Base-by-base conservation (phyloP, 78 protist genomes). In the Chrysochromulina tobinii region DNA sequence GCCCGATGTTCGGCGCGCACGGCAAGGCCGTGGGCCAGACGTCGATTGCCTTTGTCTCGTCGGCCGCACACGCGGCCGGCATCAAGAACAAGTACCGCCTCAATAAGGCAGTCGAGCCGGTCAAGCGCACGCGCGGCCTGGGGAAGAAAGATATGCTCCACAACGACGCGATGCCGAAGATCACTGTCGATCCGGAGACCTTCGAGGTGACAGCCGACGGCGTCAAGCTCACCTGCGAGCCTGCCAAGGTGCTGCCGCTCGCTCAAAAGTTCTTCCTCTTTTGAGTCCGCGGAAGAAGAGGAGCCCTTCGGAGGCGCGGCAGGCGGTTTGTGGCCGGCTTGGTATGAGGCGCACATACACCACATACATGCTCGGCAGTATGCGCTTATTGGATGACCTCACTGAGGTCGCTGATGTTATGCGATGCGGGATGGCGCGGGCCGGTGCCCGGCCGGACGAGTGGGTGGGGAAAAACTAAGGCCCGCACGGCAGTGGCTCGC, bases 181-280 rank as follows among this genome's bases (percentile, higher is more conserved):
- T 92, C 81, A 85, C 9, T 20, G 93, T 92, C 48, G 77, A 87
- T 77, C 91, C 94, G 15, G 94, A 92, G 86, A 92, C 94, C 38
- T 92, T 85, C 77, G 94, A 68, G 84, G 89, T 83, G 57, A 27
- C 38, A 17, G 92, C 92, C 14, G 88, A 89, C 61, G 92, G 91
- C 55, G 90, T 61, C 14, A 9, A 1, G 73, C 91, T 89, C 59
- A 14, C 48, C 20, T 89, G 87, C 38, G 88, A 89, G 87, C 87
- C 92, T 1, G 72, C 92, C 27, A 23, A 17, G 51, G 14, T 2
- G 20, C 79, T 89, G 55, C 92, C 92, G 27, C 92, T 89, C 64
- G 86, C 92, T 18, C 92, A 54, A 11, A 59, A 84, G 57, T 89
- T 48, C 92, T 89, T 89, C 77, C 77, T 89, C 68, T 89, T 89